Evolutionary conservation across 345 rosid genomes (phyloP).

Genomic region (Eutrema japonicum): DNA sequence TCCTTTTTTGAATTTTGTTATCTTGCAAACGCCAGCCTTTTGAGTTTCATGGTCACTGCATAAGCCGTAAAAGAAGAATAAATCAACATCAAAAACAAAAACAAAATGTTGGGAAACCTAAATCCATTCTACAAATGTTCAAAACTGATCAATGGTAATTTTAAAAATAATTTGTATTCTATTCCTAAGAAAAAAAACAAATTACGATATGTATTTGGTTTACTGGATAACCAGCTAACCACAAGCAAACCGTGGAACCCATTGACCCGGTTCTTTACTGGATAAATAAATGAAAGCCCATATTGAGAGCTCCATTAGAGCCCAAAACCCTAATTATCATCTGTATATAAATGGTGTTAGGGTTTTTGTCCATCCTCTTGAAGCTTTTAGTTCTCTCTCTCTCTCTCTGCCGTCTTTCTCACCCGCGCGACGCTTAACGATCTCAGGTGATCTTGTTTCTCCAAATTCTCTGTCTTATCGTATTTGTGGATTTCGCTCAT

Average conservation of each 20-base stretch:
- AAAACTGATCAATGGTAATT: background rate
- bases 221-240: conserved; percentile 21
- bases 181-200: too few species aligned
- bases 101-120: background rate
- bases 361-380: conserved; percentile 35
- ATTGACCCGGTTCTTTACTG: conserved; percentile 25
- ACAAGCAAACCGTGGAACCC: background rate
- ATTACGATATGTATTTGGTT: too few species aligned
- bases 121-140: background rate
- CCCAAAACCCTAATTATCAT: conserved; percentile 35
- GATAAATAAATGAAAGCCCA: conserved; percentile 37
- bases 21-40: conserved; percentile 32
- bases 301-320: background rate
- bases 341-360: conserved; percentile 28
- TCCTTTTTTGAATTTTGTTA: conserved; percentile 21
- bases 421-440: conserved; percentile 36
- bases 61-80: conserved; percentile 6
- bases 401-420: conserved; percentile 26
- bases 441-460: conserved; percentile 25
- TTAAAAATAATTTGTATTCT: too few species aligned
- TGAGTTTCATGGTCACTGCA: background rate
- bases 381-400: conserved; percentile 1
- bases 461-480: conserved; percentile 6
- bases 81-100: background rate
- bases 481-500: background rate